Base-by-base conservation (phyloP, 768 basidiomycete species). In the Lenzites betulinus region DNA sequence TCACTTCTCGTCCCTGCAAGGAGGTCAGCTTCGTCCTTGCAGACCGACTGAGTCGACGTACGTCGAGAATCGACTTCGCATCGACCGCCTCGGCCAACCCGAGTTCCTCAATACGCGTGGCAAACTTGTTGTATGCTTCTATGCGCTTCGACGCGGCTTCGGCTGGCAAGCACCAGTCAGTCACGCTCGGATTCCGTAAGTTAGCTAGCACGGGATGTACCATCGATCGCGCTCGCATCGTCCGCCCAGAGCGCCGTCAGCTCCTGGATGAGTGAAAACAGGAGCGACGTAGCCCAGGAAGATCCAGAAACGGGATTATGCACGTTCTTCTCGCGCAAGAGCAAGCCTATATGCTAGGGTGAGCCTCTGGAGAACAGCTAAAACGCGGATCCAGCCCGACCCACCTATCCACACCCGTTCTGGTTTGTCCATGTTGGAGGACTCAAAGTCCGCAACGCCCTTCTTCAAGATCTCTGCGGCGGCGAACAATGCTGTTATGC, bases 241-340 rank as follows among this genome's bases (percentile, higher is more conserved):
- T 68, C 57, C 62, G 83, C 72, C 70, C 86, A 91, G 7, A 77
- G 70, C 7, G 79, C 80, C 0, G 83, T 77, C 13, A 94, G 73
- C 64, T 95, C 90, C 67, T 85, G 84, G 7, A 91, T 78, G 42
- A 93, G 74, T 1, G 93, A 85, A 70, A 94, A 94, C 9, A 93
- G 69, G 38, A 92, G 64, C 9, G 91, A 88, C 3, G 79, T 81
- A 22, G 85, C 76, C 92, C 91, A 95, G 48, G 85, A 80, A 12
- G 82, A 79, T 16, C 85, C 90, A 7, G 81, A 81, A 30, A 73
- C 70, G 1, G 80, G 73, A 68, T 87, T 86, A 66, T 93, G 91
- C 13, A 94, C 79, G 36, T 69, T 66, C 71, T 80, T 83, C 9
- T 91, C 77, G 30, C 94, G 82, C 41, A 96, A 76, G 4, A 92